phyloP scores from a whole-genome alignment of 148 eudicot species.

The Cornus kousa region DNA sequence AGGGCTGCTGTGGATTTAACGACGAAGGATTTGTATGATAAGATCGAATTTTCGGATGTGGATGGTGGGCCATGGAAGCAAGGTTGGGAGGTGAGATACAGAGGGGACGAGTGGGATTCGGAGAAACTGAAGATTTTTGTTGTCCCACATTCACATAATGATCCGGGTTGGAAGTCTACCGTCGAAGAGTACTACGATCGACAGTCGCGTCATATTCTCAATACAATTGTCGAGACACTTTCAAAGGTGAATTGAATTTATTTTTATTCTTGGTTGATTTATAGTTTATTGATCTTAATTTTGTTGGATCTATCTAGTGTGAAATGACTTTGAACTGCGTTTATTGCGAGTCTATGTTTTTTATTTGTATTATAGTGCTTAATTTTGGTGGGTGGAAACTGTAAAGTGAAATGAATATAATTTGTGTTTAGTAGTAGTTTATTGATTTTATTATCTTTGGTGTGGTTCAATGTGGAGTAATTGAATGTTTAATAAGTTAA shows the following conservation, averaged over 20 bases:
- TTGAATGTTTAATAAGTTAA: background rate
- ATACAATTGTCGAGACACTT: conserved; percentile 90
- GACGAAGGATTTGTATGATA: conserved; percentile 82
- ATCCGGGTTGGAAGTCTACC: conserved; percentile 97
- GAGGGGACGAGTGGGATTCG: conserved; percentile 79
- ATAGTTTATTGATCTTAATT: background rate
- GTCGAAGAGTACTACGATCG: conserved; percentile 91
- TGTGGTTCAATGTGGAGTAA: background rate
- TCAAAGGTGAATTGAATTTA: conserved; percentile 47
- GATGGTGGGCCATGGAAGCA: conserved; percentile 98
- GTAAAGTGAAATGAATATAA: background rate
- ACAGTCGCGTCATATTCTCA: conserved; percentile 83
- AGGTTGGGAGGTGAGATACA: conserved; percentile 80
- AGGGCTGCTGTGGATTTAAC: conserved; percentile 66
- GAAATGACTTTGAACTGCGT: background rate
- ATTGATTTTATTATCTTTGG: background rate
- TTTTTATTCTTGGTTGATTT: background rate
- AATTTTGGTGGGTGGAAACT: background rate
- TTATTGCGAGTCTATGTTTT: too few relatives aligned
- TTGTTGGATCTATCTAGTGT: background rate
- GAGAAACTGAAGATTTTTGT: conserved; percentile 88
- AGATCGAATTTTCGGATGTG: conserved; percentile 65
- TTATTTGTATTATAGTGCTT: too few relatives aligned
- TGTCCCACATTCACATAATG: conserved; percentile 96
- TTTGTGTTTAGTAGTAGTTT: background rate